Evolutionary conservation across 805 yeast genomes (phyloP).

Genomic region (Myxozyma melibiosi): DNA sequence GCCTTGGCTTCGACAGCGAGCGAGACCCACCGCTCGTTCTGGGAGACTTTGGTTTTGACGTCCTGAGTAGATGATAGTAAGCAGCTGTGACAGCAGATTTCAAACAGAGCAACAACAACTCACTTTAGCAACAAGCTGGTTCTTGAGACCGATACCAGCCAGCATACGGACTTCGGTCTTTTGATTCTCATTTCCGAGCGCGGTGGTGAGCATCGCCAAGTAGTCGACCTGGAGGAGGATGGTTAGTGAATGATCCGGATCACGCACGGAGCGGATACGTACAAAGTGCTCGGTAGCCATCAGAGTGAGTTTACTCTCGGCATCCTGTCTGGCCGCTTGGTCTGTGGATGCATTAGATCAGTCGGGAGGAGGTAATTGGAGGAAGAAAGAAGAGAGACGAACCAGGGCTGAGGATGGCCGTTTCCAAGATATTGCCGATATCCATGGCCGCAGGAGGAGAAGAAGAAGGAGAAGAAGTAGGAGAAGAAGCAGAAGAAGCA

Average conservation of each 20-base stretch:
- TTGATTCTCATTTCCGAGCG: conserved; percentile 64
- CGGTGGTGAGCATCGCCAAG: conserved; percentile 67
- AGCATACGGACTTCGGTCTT: conserved; percentile 84
- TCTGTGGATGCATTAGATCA: conserved; percentile 40
- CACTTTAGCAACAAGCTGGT: conserved; percentile 77
- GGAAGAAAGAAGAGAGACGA: conserved; percentile 14
- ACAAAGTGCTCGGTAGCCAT: conserved; percentile 77
- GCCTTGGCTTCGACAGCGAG: conserved; percentile 58
- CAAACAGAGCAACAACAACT: neutral
- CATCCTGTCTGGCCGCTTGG: conserved; percentile 66
- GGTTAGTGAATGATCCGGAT: neutral
- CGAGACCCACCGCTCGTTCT: conserved; percentile 73
- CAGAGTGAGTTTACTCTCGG: conserved; percentile 73
- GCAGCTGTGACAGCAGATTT: neutral
- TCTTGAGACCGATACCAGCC: conserved; percentile 86
- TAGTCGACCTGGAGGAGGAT: conserved; percentile 48
- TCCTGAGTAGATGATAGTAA: no score
- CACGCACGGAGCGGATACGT: conserved; percentile 5
- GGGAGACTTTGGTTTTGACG: conserved; percentile 55
- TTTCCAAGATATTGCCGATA: conserved; percentile 71
- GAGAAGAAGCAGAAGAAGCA: neutral
- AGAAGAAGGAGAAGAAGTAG: neutral
- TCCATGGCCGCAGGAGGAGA: conserved; percentile 48
- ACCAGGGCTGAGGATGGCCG: conserved; percentile 69
- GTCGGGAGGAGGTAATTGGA: neutral